These are phyloP conservation scores for Zygosaccharomyces sapae DNA, from an alignment of 1,139 yeast genomes.

Conservation along the genomic window DNA sequence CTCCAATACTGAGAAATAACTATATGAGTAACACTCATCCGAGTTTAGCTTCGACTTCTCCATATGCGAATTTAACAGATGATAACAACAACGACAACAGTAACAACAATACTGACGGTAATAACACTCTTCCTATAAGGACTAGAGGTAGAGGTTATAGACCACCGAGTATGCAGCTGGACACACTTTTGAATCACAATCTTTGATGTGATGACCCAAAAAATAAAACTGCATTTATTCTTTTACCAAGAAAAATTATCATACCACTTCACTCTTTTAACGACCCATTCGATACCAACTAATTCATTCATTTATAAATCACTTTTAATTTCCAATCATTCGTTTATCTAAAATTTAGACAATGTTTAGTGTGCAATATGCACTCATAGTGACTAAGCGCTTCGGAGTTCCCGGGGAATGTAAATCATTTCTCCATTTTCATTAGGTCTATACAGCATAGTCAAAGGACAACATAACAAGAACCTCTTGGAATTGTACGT, in stretches of 20 bases:
- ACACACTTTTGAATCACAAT: conserved; percentile 25
- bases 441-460: neutral
- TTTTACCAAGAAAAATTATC: neutral
- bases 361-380: neutral
- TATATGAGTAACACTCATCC: conserved; percentile 2
- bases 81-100: neutral
- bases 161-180: conserved; percentile 35
- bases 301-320: neutral
- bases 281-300: neutral
- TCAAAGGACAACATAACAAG: too few relatives aligned
- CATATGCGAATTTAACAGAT: neutral
- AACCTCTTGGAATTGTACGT: too few relatives aligned
- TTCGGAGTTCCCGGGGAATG: neutral
- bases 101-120: too few relatives aligned
- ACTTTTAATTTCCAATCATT: neutral
- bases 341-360: conserved; percentile 1
- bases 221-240: neutral
- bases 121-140: neutral
- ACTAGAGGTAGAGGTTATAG: conserved; percentile 17
- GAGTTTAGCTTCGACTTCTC: conserved; percentile 3
- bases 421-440: neutral
- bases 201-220: neutral
- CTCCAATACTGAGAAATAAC: conserved; percentile 1
- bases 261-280: neutral
- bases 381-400: neutral